A percentile compares a stretch with the other conserved stretches of the same genome.
Evolutionary conservation across 495 filamentous ascomycete species (phyloP).

Genomic region (Xylaria cubensis): DNA sequence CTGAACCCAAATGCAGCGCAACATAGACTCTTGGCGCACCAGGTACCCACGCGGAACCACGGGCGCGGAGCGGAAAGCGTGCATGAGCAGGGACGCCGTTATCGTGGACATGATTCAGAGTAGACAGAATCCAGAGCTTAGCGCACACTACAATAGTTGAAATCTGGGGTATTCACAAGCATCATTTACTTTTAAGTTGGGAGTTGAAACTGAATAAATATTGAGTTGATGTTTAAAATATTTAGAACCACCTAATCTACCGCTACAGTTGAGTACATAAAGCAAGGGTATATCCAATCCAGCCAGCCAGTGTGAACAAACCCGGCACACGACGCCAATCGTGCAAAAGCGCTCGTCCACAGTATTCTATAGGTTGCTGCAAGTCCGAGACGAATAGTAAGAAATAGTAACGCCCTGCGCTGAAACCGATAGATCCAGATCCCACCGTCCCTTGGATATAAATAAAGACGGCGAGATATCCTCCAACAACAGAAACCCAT

Average conservation of each 20-base stretch:
- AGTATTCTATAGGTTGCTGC: conserved; percentile 36
- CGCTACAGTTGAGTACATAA: conserved; percentile 30
- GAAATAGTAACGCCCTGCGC: conserved; percentile 25
- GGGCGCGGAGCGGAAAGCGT: conserved; percentile 17
- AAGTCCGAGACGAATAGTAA: conserved; percentile 22
- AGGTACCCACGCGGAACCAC: conserved; percentile 22
- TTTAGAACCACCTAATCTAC: conserved; percentile 10
- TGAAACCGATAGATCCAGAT: conserved; percentile 16
- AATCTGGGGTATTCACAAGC: not conserved
- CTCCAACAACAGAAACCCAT: conserved; percentile 11
- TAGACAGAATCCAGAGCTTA: not conserved
- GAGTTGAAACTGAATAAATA: not conserved
- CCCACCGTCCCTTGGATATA: conserved; percentile 3
- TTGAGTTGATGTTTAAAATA: conserved; percentile 4
- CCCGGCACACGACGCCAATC: conserved; percentile 33
- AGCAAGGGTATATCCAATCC: conserved; percentile 42
- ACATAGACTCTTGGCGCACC: conserved; percentile 23
- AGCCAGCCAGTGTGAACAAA: conserved; percentile 43
- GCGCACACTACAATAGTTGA: not conserved
- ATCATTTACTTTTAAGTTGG: not conserved
- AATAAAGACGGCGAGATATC: not conserved
- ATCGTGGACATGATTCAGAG: not conserved
- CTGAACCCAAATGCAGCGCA: conserved; percentile 16
- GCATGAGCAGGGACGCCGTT: conserved; percentile 12
- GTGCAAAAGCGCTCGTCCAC: conserved; percentile 13